Conservation (phyloP, 1,139 yeast species). For the Chernovozyma sophiae-reginae region DNA sequence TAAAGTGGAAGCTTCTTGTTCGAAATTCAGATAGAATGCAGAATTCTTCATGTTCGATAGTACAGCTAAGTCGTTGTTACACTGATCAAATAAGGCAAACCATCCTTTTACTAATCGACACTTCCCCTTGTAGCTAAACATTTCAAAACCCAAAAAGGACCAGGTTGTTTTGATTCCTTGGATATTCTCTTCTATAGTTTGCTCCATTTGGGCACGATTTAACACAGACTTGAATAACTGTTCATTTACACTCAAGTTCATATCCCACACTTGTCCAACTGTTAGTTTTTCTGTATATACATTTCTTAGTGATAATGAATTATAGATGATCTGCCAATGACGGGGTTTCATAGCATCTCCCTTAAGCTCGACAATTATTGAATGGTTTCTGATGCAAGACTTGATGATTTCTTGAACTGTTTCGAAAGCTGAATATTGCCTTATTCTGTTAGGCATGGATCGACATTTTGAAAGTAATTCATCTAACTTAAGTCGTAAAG, state of each 20-base stretch:
- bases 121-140: slow-evolving; percentile 48
- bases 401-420: slow-evolving; percentile 49
- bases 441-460: slow-evolving; percentile 52
- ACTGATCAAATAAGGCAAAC: slow-evolving; percentile 57
- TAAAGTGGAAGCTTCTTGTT: slow-evolving; percentile 52
- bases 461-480: slow-evolving; percentile 45
- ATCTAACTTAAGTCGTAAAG: slow-evolving; percentile 50
- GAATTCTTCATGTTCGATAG: slow-evolving; percentile 73
- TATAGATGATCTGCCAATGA: slow-evolving; percentile 64
- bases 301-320: slow-evolving; percentile 17
- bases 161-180: slow-evolving; percentile 45
- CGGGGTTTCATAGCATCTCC: slow-evolving; percentile 57
- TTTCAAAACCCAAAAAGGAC: slow-evolving; percentile 48
- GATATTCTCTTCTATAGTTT: slow-evolving; percentile 57
- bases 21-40: slow-evolving; percentile 57
- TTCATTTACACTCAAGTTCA: slow-evolving; percentile 49
- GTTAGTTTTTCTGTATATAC: slow-evolving; percentile 20
- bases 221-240: slow-evolving; percentile 45
- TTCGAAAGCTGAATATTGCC: slow-evolving; percentile 70
- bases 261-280: slow-evolving; percentile 60
- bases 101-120: slow-evolving; percentile 64
- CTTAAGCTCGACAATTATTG: slow-evolving; percentile 47
- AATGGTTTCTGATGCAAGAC: slow-evolving; percentile 32
- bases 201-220: slow-evolving; percentile 70
- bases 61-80: slow-evolving; percentile 58